phyloP scores from a whole-genome alignment of 495 filamentous ascomycete species.

The Pyrenula massariospora region DNA sequence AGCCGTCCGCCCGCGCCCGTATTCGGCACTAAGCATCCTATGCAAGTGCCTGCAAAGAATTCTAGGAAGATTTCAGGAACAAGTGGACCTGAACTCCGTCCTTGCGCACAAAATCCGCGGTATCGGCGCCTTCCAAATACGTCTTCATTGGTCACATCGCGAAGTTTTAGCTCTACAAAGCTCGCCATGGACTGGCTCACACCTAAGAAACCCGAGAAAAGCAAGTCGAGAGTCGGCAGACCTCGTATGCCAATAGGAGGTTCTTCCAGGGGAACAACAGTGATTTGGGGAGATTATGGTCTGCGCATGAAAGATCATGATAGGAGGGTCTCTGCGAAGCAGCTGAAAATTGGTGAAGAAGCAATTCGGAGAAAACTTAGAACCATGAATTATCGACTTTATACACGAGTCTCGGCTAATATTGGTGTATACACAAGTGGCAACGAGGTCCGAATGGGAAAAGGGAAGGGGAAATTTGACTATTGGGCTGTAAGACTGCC shows the following conservation, averaged over 20 bases:
- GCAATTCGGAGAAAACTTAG: constrained; percentile 79
- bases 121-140: too few species aligned
- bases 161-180: constrained; percentile 62
- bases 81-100: too few species aligned
- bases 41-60: neutral
- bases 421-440: constrained; percentile 91
- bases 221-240: constrained; percentile 84
- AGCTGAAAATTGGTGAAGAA: constrained; percentile 81
- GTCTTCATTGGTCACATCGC: too few species aligned
- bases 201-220: constrained; percentile 59
- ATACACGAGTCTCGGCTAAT: constrained; percentile 80
- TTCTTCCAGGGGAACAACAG: constrained; percentile 81
- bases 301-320: constrained; percentile 90
- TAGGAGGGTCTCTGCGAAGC: constrained; percentile 74
- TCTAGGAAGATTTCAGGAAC: neutral
- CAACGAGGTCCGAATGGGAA: constrained; percentile 97
- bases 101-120: too few species aligned
- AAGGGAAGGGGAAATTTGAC: constrained; percentile 95
- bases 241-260: constrained; percentile 83
- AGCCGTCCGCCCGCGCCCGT: neutral
- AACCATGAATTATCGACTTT: constrained; percentile 86
- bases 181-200: constrained; percentile 61
- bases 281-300: constrained; percentile 94
- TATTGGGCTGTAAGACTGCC: constrained; percentile 85
- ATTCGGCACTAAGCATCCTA: neutral